These are phyloP conservation scores for Podospora sp. DNA, from an alignment of 495 filamentous ascomycete species.

Conservation along the genomic window DNA sequence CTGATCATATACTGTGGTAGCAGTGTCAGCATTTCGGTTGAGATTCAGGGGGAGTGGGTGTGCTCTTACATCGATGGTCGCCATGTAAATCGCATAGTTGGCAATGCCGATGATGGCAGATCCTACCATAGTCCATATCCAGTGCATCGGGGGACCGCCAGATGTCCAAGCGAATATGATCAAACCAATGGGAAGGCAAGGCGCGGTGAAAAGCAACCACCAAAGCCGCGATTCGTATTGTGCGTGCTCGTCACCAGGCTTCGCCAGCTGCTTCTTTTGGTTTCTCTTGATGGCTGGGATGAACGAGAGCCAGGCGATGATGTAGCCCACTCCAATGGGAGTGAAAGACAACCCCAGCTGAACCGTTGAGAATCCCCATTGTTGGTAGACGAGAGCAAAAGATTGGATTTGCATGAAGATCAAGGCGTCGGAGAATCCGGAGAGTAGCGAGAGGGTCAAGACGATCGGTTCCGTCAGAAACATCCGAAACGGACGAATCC, in stretches of 20 bases:
- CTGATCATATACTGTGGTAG: conserved; percentile 70
- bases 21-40: background rate
- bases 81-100: conserved; percentile 76
- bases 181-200: conserved; percentile 66
- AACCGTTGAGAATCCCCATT: conserved; percentile 62
- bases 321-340: conserved; percentile 65
- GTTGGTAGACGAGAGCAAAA: conserved; percentile 63
- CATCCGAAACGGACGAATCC: conserved; percentile 76
- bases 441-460: conserved; percentile 68
- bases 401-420: conserved; percentile 80
- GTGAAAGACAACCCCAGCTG: conserved; percentile 64
- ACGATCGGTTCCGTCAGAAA: conserved; percentile 79
- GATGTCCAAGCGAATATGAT: conserved; percentile 71
- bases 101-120: conserved; percentile 66
- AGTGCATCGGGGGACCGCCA: conserved; percentile 63
- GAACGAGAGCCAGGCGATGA: conserved; percentile 65
- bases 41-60: background rate
- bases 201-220: conserved; percentile 64
- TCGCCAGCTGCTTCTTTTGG: conserved; percentile 49
- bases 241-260: conserved; percentile 60
- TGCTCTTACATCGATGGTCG: conserved; percentile 64
- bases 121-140: conserved; percentile 64
- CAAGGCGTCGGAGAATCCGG: conserved; percentile 77
- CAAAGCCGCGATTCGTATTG: conserved; percentile 61
- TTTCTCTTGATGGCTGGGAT: conserved; percentile 65